Conservation (phyloP, 352 stramenopile species). For the Phytophthora hybrid region DNA sequence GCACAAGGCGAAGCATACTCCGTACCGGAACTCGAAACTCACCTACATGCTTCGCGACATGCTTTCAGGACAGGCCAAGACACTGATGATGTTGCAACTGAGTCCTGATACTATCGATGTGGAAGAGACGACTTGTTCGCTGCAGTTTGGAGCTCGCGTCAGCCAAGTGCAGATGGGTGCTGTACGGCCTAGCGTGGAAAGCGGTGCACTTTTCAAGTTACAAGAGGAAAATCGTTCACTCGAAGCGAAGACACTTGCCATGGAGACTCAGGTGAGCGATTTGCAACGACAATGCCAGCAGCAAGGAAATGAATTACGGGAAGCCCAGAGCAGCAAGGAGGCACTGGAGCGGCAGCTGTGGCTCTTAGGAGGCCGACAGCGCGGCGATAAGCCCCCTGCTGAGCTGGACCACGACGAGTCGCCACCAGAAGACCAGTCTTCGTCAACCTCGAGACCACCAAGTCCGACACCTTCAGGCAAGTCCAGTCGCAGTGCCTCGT, state of each 20-base stretch:
- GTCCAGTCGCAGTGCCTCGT: slow-evolving; percentile 50
- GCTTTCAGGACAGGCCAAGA: slow-evolving; percentile 92
- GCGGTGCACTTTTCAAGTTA: slow-evolving; percentile 73
- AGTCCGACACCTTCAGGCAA: slow-evolving; percentile 60
- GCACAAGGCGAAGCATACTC: slow-evolving; percentile 94
- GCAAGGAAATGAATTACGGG: slow-evolving; percentile 57
- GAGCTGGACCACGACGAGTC: slow-evolving; percentile 39
- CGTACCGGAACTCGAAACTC: slow-evolving; percentile 96
- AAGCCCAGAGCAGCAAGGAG: slow-evolving; percentile 52
- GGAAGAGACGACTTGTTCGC: slow-evolving; percentile 91
- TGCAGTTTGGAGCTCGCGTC: slow-evolving; percentile 91
- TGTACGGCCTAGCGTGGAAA: slow-evolving; percentile 84
- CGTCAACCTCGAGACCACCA: slow-evolving; percentile 31
- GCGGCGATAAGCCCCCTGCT: slow-evolving; percentile 27
- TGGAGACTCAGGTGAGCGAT: slow-evolving; percentile 45
- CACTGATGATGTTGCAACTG: slow-evolving; percentile 93
- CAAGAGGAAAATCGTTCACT: slow-evolving; percentile 72
- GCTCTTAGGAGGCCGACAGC: slow-evolving; percentile 46
- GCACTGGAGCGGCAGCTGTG: slow-evolving; percentile 57
- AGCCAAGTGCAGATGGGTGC: slow-evolving; percentile 91
- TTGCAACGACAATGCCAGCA: slow-evolving; percentile 61
- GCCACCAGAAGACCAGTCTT: slow-evolving; percentile 13
- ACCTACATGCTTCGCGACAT: slow-evolving; percentile 95
- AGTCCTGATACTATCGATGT: slow-evolving; percentile 83
- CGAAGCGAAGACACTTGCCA: slow-evolving; percentile 40